Evolutionary conservation across 202 grass and related monocot genomes (phyloP), one percentile per base, ranked within the genome.

Genomic region (Eragrostis tef): DNA sequence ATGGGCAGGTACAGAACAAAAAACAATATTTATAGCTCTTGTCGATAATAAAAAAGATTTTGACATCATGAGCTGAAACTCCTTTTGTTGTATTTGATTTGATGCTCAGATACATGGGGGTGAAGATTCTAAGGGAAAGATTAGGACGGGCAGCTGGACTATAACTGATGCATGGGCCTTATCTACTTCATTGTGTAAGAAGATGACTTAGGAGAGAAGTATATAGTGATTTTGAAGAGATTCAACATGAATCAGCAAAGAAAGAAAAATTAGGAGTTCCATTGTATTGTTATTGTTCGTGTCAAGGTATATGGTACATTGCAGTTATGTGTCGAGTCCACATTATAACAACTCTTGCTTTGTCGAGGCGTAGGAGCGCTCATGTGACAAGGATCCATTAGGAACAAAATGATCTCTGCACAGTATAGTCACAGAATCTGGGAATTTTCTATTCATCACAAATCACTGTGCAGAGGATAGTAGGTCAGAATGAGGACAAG

Each of bases 81-180:
- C 16, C 24, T 82, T 66, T 57, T 31, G n/a, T 43, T 39, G 34
- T 39, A 39, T 39, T 72, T 14, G 36, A 41, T 67, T 58, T 85
- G 47, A 73, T 64, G 63, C 5, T 14, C 83, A 96, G 93, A 79
- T 96, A 92, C 83, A 96, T 96, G 93, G 93, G 93, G 72, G 77
- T 90, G 77, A 93, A 90, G 77, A 96, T 96, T 47, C 47, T 96
- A 80, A 82, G 87, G 83, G 85, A 84, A 70, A 93, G 88, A 63
- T 80, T 89, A 82, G 90, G 88, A 21, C 75, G 7, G 53, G 69
- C 73, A 36, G 85, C 87, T 69, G 86, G 73, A 43, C 67, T 84
- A 71, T 89, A 77, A 78, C 11, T 58, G 65, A 81, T 85, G 65
- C 19, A 62, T 78, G 77, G 77, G 72, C 71, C 15, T 71, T 75